phyloP scores from a whole-genome alignment of 2,329 filamentous ascomycete genomes.

The Aspergillus phoenicis region DNA sequence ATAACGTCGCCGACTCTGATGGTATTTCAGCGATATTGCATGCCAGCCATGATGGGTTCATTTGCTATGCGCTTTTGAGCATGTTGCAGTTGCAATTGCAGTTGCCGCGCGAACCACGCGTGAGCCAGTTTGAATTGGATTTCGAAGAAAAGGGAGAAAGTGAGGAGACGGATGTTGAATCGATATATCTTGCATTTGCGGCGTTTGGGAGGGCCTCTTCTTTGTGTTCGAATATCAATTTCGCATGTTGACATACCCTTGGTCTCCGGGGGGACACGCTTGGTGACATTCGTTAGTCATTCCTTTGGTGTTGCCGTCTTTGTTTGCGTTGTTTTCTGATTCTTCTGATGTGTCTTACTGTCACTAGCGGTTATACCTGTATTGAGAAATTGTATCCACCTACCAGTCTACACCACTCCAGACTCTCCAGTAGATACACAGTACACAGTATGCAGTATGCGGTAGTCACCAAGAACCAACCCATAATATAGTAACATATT shows the following conservation, averaged over 20 bases:
- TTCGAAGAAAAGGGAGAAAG: slow-evolving; percentile 17
- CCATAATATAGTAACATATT: neutral
- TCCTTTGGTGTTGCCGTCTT: slow-evolving; percentile 23
- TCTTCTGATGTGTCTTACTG: neutral
- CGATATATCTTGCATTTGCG: slow-evolving; percentile 41
- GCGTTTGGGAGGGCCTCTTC: slow-evolving; percentile 37
- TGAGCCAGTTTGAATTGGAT: slow-evolving; percentile 13
- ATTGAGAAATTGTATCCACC: too few relatives aligned
- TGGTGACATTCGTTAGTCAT: slow-evolving; percentile 31
- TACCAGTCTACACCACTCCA: neutral
- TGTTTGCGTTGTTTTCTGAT: neutral
- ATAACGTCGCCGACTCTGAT: slow-evolving; percentile 10
- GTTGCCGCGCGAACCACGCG: neutral
- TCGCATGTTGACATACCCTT: slow-evolving; percentile 19
- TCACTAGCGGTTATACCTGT: neutral
- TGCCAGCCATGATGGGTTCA: slow-evolving; percentile 5
- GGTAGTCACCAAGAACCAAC: neutral
- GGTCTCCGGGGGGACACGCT: slow-evolving; percentile 25
- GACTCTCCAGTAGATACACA: too few relatives aligned
- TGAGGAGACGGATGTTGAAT: slow-evolving; percentile 23
- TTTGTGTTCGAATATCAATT: slow-evolving; percentile 9
- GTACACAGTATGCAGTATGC: too few relatives aligned
- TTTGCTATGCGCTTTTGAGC: slow-evolving; percentile 7
- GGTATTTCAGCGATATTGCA: slow-evolving; percentile 10
- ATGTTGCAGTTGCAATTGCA: neutral